Base-by-base conservation (phyloP, 1,284 basidiomycete genomes). In the Moesziomyces parantarcticus region DNA sequence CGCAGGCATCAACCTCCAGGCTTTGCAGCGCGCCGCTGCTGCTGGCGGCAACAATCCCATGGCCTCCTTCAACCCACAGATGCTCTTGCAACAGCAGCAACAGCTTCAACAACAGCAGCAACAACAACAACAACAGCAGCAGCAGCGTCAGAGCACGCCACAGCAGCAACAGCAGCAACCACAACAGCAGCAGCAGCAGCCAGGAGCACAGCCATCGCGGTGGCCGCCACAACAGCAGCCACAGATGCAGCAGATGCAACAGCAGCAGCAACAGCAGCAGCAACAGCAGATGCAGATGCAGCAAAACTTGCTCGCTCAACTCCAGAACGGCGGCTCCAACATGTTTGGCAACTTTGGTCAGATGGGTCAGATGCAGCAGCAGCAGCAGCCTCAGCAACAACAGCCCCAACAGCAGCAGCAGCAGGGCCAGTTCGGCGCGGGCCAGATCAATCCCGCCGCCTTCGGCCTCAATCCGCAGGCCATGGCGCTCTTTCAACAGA, bases 51-150 rank as follows among this genome's bases (percentile, higher is more conserved):
- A 68, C 49, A 75, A 66, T 55, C 51, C 61, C n/a, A 44, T 62
- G 44, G 54, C 47, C 36, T 49, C 59, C 1, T 75, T 71, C 61
- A 75, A 74, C 22, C 68, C 63, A 39, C 73, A 73, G 54, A 54
- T 77, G 56, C 50, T 68, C 2, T 54, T 73, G 44, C 65, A 69
- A 47, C 74, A 69, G 18, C 73, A 68, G 53, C 68, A 67, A 41
- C 68, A 66, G 34, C 62, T 56, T 5, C 58, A 53, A 39, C 50
- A 46, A 13, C 66, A 72, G 25, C 62, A 51, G 22, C 62, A 60
- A 20, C 58, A 59, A 6, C 66, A 69, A 48, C 49, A 57, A 18
- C 55, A 63, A 43, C 62, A 60, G 14, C 61, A 63, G 22, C 64
- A 68, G 18, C 58, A 59, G 40, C 59, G 61, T 16, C 61, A 64